Percentiles rank a stretch among this genome's conserved stretches.
Evolutionary conservation across 352 stramenopile species (phyloP).

Genomic region (Phytophthora parvispora): DNA sequence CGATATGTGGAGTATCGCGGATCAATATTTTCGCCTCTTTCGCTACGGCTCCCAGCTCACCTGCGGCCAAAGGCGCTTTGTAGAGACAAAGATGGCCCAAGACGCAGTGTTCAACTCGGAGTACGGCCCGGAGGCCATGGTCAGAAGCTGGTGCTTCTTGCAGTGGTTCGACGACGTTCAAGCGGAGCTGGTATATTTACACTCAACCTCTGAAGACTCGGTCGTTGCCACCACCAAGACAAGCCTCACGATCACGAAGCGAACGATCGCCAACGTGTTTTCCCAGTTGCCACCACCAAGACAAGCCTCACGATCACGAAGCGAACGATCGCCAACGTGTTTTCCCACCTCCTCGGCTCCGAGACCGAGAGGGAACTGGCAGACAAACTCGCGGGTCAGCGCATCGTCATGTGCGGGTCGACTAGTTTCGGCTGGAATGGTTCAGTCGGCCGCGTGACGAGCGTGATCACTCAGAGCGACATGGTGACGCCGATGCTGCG

Average conservation of each 20-base stretch:
- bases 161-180: conserved; percentile 7
- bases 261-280: conserved; percentile 3
- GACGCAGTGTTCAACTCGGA: conserved; percentile 3
- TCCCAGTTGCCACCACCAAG: background rate
- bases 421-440: background rate
- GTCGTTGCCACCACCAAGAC: background rate
- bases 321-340: conserved; percentile 2
- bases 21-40: background rate
- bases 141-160: conserved; percentile 3
- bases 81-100: background rate
- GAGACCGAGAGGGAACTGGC: background rate
- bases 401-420: conserved; percentile 1
- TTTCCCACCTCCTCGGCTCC: background rate
- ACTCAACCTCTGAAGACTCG: background rate
- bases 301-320: conserved; percentile 1
- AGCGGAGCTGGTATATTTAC: background rate
- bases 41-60: background rate
- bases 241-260: background rate
- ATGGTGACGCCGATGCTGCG: background rate
- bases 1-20: background rate
- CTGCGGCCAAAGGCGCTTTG: background rate
- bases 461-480: background rate
- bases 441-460: background rate
- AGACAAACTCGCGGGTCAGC: conserved; percentile 1
- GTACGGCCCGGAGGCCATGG: background rate